Base-by-base conservation (phyloP, 805 yeast genomes). In the Metschnikowia shivogae region DNA sequence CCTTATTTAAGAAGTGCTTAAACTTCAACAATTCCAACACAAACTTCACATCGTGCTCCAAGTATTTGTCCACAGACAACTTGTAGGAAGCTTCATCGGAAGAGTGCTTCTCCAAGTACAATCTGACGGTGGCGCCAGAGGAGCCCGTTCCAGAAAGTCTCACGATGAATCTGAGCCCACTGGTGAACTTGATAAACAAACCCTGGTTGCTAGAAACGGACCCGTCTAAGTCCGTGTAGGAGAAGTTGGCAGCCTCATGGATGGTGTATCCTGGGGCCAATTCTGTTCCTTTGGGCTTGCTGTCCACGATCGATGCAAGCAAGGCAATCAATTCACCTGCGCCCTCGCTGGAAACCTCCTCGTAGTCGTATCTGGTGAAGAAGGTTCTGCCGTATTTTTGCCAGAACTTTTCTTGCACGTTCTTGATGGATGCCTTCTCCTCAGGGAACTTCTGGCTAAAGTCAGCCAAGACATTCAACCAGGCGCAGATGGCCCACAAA, bases 141-240 rank as follows among this genome's bases (percentile, higher is more conserved):
- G 97, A 89, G 12, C 99, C 99, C 2, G 99, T 92, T 45, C 99
- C 99, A 0, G 97, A 89, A 53, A 93, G 75, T 67, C 99, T 84
- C 43, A 89, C 86, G 31, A 93, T 86, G 43, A 90, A 80, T 64
- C 97, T 80, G 48, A 86, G 76, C 5, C 97, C 97, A 57, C 82
- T 82, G 40, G 77, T 78, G 51, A 89, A 77, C 67, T 85, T 89
- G 52, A 89, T 84, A 59, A 73, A 90, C 43, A 93, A 76, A 31
- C 99, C 99, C 73, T 92, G 99, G 60, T 89, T 81, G 4, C 65
- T 60, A 3, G 96, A 86, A 5, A 92, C 89, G 1, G 92, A 82
- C 27, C 98, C 98, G 65, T 93, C 98, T 46, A 92, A 73, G 63
- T 93, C 98, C 13, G 96, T 90, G 73, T 92, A 92, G 22, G 86